Percentiles rank a stretch among this genome's conserved stretches.
Conservation (phyloP, 75 land plant species). For the Cryptomeria japonica region DNA sequence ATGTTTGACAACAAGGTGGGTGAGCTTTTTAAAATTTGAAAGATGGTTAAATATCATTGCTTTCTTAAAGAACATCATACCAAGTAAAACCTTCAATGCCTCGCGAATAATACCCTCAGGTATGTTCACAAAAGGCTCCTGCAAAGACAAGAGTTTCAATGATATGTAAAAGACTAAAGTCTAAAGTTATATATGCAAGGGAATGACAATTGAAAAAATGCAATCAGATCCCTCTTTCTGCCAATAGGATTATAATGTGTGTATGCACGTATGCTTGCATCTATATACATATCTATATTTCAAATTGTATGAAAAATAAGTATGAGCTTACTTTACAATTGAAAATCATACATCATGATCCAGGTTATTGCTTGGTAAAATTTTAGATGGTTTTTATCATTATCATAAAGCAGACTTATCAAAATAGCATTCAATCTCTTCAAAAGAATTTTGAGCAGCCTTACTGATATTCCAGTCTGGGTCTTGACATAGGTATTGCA, state of each 20-base stretch:
- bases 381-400: neutral
- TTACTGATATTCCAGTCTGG: neutral
- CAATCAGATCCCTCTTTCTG: neutral
- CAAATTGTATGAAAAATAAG: neutral
- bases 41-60: neutral
- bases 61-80: constrained; percentile 24
- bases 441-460: neutral
- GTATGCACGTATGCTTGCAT: neutral
- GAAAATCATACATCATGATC: neutral
- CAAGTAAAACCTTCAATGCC: constrained; percentile 80
- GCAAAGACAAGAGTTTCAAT: constrained; percentile 9
- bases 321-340: neutral
- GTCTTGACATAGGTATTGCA: neutral
- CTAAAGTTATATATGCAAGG: neutral
- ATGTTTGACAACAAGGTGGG: neutral
- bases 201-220: neutral
- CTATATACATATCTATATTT: neutral
- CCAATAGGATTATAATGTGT: neutral
- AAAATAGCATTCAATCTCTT: neutral
- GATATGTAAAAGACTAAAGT: neutral
- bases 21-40: neutral
- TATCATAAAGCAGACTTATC: neutral
- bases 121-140: constrained; percentile 97
- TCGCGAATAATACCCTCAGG: constrained; percentile 82
- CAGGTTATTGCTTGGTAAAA: neutral